Evolutionary conservation across 495 filamentous ascomycete species (phyloP).

Genomic region (Penicillium cinerascens): DNA sequence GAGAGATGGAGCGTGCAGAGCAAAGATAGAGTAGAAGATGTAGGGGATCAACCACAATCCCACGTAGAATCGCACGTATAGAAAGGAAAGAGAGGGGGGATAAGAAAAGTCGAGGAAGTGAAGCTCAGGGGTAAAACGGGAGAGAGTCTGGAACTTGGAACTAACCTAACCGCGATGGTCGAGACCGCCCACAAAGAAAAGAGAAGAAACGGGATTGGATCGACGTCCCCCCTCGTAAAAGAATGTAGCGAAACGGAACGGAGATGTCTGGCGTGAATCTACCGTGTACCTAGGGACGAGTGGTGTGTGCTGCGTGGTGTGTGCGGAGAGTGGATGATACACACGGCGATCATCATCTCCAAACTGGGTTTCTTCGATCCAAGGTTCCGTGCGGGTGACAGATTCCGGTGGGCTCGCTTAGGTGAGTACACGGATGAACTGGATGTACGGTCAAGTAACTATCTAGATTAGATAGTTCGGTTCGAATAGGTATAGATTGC

Average conservation of each 20-base stretch:
- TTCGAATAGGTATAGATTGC: neutral
- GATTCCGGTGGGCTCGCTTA: neutral
- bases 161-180: slow-evolving; percentile 7
- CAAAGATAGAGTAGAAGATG: neutral
- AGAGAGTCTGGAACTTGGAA: neutral
- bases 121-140: slow-evolving; percentile 7
- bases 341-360: slow-evolving; percentile 23
- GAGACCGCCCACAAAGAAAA: slow-evolving; percentile 10
- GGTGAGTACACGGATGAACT: neutral
- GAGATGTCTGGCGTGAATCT: neutral
- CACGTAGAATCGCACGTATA: neutral
- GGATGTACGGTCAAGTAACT: no score
- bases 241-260: neutral
- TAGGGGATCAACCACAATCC: slow-evolving; percentile 3
- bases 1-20: slow-evolving; percentile 1
- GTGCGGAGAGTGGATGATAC: slow-evolving; percentile 22
- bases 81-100: neutral
- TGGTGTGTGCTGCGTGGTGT: neutral
- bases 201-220: neutral
- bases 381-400: slow-evolving; percentile 5
- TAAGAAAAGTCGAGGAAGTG: slow-evolving; percentile 3
- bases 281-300: neutral
- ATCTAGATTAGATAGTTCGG: neutral
- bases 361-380: slow-evolving; percentile 10
- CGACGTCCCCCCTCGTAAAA: neutral